Evolutionary conservation across 2,329 filamentous ascomycete species (phyloP).

Genomic region (Sporothrix humicola): DNA sequence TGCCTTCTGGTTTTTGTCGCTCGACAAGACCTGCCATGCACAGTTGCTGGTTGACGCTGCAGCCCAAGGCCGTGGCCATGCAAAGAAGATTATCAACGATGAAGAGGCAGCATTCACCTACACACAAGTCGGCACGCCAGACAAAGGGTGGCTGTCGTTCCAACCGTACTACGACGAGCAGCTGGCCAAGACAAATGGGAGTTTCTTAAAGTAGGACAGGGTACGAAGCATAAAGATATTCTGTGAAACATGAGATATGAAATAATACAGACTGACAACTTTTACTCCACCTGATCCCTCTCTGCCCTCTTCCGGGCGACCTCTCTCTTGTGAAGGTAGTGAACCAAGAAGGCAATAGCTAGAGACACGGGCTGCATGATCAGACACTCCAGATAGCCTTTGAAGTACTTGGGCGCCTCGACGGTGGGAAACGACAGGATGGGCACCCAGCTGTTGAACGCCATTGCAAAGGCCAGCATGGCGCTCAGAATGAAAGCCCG

Average conservation of each 20-base stretch:
- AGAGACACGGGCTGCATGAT: slow-evolving; percentile 30
- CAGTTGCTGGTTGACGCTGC: slow-evolving; percentile 68
- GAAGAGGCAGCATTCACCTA: slow-evolving; percentile 45
- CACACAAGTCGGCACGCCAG: slow-evolving; percentile 48
- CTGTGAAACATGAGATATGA: neutral
- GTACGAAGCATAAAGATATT: neutral
- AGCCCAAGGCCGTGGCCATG: slow-evolving; percentile 31
- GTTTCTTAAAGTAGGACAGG: slow-evolving; percentile 29
- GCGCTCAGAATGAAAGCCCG: slow-evolving; percentile 51
- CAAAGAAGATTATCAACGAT: slow-evolving; percentile 44
- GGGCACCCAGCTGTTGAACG: slow-evolving; percentile 48
- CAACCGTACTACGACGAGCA: slow-evolving; percentile 46
- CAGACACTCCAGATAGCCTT: slow-evolving; percentile 40
- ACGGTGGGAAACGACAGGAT: slow-evolving; percentile 44
- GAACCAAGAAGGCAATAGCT: neutral
- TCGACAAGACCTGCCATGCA: slow-evolving; percentile 70
- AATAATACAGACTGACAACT: neutral
- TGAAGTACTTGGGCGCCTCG: slow-evolving; percentile 42
- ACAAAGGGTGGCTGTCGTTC: slow-evolving; percentile 60
- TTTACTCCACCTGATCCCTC: neutral
- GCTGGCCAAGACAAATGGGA: slow-evolving; percentile 28
- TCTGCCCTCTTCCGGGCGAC: neutral
- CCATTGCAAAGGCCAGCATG: slow-evolving; percentile 49
- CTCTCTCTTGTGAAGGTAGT: slow-evolving; percentile 25
- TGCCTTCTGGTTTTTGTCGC: slow-evolving; percentile 69